Evolutionary conservation across 2,329 filamentous ascomycete species (phyloP).

Genomic region (Botrytis aclada): DNA sequence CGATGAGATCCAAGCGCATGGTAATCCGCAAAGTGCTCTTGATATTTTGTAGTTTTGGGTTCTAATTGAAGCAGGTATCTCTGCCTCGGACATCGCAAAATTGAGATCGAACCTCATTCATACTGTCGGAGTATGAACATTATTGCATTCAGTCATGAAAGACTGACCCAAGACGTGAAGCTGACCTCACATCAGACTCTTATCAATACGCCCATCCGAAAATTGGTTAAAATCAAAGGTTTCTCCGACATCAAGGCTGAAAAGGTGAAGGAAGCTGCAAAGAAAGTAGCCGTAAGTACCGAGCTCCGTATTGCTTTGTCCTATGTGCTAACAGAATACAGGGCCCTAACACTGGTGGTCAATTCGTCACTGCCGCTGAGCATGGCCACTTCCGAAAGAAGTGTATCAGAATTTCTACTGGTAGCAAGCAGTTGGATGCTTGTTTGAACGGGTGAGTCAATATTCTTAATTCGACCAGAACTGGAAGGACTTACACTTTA

Average conservation of each 20-base stretch:
- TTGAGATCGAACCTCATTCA: constrained; percentile 60
- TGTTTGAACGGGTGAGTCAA: constrained; percentile 57
- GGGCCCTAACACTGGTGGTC: constrained; percentile 51
- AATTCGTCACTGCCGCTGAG: constrained; percentile 64
- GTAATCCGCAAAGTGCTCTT: constrained; percentile 37
- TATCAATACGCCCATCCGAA: constrained; percentile 56
- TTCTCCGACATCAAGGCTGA: constrained; percentile 70
- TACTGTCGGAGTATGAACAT: constrained; percentile 56
- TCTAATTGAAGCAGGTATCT: constrained; percentile 49
- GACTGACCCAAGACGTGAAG: background rate
- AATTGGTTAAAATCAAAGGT: constrained; percentile 63
- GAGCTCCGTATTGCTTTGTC: background rate
- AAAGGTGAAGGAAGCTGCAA: constrained; percentile 65
- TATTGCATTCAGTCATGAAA: background rate
- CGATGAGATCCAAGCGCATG: constrained; percentile 63
- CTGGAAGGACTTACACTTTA: constrained; percentile 14
- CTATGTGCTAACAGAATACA: constrained; percentile 35
- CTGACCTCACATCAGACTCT: constrained; percentile 48
- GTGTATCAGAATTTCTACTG: constrained; percentile 63
- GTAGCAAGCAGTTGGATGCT: constrained; percentile 65
- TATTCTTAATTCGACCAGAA: background rate
- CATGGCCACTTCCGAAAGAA: constrained; percentile 60
- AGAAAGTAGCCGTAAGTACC: constrained; percentile 38
- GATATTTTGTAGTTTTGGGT: background rate
- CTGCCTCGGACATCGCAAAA: constrained; percentile 62